A percentile compares a stretch with the other conserved stretches of the same genome.
Conservation (phyloP, 2,329 filamentous ascomycete genomes). For the Orbilia javanica region DNA sequence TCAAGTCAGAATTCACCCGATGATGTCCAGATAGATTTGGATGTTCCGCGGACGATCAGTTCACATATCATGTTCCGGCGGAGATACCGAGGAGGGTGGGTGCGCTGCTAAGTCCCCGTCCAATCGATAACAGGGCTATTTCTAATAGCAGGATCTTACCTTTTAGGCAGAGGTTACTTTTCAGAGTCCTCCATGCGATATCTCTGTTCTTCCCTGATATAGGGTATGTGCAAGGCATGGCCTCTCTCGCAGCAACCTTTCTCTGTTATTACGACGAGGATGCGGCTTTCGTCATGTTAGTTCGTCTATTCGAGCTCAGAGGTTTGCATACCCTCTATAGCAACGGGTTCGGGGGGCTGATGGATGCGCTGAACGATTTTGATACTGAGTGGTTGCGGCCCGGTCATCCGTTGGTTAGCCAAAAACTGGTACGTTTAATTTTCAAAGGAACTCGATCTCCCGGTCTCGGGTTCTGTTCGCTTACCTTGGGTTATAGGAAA, state of each 20-base stretch:
- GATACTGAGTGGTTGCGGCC: constrained; percentile 83
- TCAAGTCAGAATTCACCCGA: constrained; percentile 83
- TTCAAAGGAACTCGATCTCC: background rate
- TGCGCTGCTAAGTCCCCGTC: constrained; percentile 59
- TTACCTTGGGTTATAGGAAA: constrained; percentile 68
- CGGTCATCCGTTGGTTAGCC: constrained; percentile 76
- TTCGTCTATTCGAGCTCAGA: constrained; percentile 90
- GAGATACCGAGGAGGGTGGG: constrained; percentile 82
- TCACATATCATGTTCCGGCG: constrained; percentile 97
- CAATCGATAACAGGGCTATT: background rate
- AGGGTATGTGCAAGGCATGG: constrained; percentile 98
- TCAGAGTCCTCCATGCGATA: constrained; percentile 90
- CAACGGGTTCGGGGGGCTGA: constrained; percentile 85
- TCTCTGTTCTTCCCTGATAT: constrained; percentile 91
- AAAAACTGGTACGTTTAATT: constrained; percentile 76
- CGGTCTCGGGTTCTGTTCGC: background rate
- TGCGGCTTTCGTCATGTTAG: constrained; percentile 92
- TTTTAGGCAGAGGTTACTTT: constrained; percentile 77
- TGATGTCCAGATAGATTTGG: constrained; percentile 95
- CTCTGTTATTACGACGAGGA: constrained; percentile 98
- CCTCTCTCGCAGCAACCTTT: constrained; percentile 88
- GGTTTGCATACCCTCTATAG: constrained; percentile 87
- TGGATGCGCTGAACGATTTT: constrained; percentile 87
- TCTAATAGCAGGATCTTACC: background rate
- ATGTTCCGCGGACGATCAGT: constrained; percentile 94